Conservation (phyloP, 2,329 filamentous ascomycete species). For the Cladosporium colombiae region DNA sequence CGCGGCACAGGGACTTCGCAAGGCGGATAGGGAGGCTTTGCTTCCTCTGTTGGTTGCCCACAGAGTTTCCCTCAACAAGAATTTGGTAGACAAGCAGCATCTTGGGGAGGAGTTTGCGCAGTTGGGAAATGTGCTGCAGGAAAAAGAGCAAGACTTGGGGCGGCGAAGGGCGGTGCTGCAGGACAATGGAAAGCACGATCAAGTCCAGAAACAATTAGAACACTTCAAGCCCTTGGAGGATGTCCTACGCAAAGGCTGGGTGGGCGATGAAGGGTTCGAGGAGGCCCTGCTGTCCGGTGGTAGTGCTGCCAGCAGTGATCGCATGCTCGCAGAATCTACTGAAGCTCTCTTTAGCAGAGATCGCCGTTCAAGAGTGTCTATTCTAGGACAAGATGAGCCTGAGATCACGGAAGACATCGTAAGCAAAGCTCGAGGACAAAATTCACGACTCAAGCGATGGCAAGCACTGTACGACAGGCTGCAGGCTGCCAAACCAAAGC, state of each 20-base stretch:
- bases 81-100: conserved; percentile 61
- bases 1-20: conserved; percentile 40
- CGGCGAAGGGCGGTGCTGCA: conserved; percentile 40
- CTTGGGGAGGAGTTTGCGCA: conserved; percentile 60
- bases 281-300: conserved; percentile 70
- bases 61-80: conserved; percentile 62
- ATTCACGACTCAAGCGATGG: conserved; percentile 71
- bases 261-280: conserved; percentile 74
- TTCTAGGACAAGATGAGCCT: conserved; percentile 27
- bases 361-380: not conserved
- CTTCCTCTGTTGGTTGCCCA: conserved; percentile 72
- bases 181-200: not conserved
- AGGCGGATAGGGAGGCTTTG: conserved; percentile 46
- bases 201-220: conserved; percentile 33
- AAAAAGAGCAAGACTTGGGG: conserved; percentile 51
- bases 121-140: conserved; percentile 57
- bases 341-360: conserved; percentile 2
- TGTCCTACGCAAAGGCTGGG: conserved; percentile 71
- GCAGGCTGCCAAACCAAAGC: conserved; percentile 23
- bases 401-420: conserved; percentile 73
- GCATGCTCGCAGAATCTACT: conserved; percentile 57
- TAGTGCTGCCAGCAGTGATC: conserved; percentile 56
- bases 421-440: conserved; percentile 65
- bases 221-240: conserved; percentile 50
- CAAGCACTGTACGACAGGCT: conserved; percentile 59